A percentile compares a stretch with the other conserved stretches of the same genome.
Evolutionary conservation across 139 green algal genomes (phyloP).

Genomic region (Picochlorum sp.): DNA sequence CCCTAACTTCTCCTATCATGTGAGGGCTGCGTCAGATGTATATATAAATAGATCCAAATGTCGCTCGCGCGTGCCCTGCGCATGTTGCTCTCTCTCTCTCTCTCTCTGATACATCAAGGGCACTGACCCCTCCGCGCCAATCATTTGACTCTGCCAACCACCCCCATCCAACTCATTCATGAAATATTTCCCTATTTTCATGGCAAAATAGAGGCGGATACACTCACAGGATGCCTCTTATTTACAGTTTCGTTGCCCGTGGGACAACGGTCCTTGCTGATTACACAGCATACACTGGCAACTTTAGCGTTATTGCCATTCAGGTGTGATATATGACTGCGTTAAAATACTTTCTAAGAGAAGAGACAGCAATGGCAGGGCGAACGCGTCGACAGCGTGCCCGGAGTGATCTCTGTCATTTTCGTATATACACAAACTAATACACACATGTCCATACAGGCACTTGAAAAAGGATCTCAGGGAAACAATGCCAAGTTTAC

Average conservation of each 20-base stretch:
- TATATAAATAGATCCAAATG: no score
- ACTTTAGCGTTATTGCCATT: conserved; percentile 85
- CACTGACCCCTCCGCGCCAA: no score
- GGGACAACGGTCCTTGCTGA: conserved; percentile 74
- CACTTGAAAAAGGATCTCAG: conserved; percentile 42
- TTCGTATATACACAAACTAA: neutral
- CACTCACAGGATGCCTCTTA: conserved; percentile 52
- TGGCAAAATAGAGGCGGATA: neutral
- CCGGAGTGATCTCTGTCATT: neutral
- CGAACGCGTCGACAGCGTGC: neutral
- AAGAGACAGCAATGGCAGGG: neutral
- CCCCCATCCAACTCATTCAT: no score
- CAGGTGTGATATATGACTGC: conserved; percentile 32
- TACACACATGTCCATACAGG: conserved; percentile 11
- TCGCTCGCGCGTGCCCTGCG: no score
- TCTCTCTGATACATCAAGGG: no score
- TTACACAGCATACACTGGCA: conserved; percentile 82
- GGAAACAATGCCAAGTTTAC: conserved; percentile 51
- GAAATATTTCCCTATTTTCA: no score
- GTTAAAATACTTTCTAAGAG: conserved; percentile 56
- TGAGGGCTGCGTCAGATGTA: no score
- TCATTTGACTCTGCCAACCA: no score
- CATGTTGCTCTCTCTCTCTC: no score
- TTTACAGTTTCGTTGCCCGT: conserved; percentile 74
- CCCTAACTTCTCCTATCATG: no score